A percentile compares a stretch with the other conserved stretches of the same genome.
phyloP scores from a whole-genome alignment of 345 rosid genomes.

The Schrenkiella parvula region DNA sequence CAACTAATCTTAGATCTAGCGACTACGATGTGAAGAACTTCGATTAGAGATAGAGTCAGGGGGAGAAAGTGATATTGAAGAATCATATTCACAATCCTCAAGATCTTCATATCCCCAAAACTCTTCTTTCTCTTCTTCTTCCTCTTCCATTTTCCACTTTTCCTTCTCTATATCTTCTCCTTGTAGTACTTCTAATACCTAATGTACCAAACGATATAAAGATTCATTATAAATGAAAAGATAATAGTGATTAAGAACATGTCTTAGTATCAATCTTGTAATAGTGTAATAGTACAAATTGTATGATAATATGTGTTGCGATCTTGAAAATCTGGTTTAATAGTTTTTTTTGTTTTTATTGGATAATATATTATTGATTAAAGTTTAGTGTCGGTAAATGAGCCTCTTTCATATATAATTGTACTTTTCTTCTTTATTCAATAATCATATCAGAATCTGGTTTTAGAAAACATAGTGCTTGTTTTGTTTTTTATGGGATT shows the following conservation, averaged over 20 bases:
- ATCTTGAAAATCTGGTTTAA: not conserved
- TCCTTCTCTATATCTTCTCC: slow-evolving; percentile 58
- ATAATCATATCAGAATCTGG: not conserved
- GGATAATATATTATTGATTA: not conserved
- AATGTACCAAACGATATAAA: not conserved
- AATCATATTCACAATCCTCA: slow-evolving; percentile 55
- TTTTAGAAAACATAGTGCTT: not conserved
- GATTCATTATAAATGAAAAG: not conserved
- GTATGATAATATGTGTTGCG: not conserved
- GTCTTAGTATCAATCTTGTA: not conserved
- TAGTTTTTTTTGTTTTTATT: not conserved
- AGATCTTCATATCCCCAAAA: slow-evolving; percentile 94
- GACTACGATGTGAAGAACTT: slow-evolving; percentile 38
- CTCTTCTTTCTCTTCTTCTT: slow-evolving; percentile 67
- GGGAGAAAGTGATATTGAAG: slow-evolving; percentile 56
- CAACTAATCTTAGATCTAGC: slow-evolving; percentile 24
- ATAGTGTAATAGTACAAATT: not conserved
- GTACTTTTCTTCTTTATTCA: not conserved
- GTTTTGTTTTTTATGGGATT: slow-evolving; percentile 19
- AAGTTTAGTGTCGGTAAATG: slow-evolving; percentile 23
- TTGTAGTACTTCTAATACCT: slow-evolving; percentile 68
- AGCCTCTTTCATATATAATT: not conserved
- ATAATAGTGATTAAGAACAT: not conserved
- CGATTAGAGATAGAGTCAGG: slow-evolving; percentile 55
- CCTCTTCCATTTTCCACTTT: slow-evolving; percentile 80